Conservation (phyloP, 148 eudicot species). For the Vaccinium darrowii region DNA sequence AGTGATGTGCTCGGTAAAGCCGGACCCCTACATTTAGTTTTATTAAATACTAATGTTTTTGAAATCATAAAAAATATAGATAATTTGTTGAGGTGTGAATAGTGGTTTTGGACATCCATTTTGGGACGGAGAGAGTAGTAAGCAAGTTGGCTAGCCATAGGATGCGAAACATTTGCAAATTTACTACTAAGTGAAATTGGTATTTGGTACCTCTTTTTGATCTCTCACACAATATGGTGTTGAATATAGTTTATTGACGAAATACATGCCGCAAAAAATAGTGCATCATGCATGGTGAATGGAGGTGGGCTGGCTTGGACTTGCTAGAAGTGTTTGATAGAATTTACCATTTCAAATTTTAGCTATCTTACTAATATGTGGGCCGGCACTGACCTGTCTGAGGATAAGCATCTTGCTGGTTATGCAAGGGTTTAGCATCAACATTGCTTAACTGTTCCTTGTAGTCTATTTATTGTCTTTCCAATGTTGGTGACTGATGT, state of each 20-base stretch:
- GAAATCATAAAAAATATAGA: too few relatives aligned
- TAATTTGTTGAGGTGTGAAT: too few relatives aligned
- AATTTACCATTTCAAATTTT: background rate
- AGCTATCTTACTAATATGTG: background rate
- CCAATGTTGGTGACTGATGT: background rate
- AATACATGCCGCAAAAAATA: background rate
- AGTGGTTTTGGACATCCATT: too few relatives aligned
- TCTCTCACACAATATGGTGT: background rate
- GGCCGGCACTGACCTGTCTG: background rate
- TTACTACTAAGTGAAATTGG: background rate
- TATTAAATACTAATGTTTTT: too few relatives aligned
- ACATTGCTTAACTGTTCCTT: conserved; percentile 3
- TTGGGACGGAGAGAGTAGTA: background rate
- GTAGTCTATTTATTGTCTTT: background rate
- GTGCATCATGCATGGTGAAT: conserved; percentile 4
- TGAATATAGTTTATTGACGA: background rate
- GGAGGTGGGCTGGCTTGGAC: background rate
- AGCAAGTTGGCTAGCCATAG: background rate
- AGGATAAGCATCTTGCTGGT: background rate
- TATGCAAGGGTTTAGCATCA: background rate
- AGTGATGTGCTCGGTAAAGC: too few relatives aligned
- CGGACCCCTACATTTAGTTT: too few relatives aligned
- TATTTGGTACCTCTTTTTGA: background rate
- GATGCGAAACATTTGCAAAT: conserved; percentile 8
- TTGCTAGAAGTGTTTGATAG: background rate